These are phyloP conservation scores for Nemania abortiva DNA, from an alignment of 2,329 filamentous ascomycete genomes.

Conservation along the genomic window DNA sequence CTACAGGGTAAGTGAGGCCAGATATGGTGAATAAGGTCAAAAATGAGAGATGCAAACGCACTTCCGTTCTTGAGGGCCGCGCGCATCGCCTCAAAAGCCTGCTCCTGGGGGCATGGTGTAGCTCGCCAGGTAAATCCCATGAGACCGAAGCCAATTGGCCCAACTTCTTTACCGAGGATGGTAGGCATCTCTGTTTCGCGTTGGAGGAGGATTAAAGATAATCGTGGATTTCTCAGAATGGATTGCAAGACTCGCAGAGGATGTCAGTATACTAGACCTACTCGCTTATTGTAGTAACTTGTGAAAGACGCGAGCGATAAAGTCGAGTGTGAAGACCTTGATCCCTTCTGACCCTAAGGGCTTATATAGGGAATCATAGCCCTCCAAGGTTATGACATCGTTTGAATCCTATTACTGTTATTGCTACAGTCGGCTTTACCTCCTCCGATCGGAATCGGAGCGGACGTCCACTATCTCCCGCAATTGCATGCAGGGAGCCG, in stretches of 20 bases:
- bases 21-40: neutral
- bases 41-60: constrained; percentile 9
- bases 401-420: neutral
- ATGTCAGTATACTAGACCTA: neutral
- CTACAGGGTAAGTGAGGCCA: neutral
- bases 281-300: neutral
- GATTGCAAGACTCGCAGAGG: neutral
- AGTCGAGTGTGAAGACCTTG: neutral
- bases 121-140: constrained; percentile 51
- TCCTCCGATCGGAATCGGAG: neutral
- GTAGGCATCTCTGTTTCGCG: constrained; percentile 42
- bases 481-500: neutral
- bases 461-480: constrained; percentile 9
- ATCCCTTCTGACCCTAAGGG: neutral
- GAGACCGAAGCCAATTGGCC: constrained; percentile 45
- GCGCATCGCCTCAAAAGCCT: constrained; percentile 62
- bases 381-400: neutral
- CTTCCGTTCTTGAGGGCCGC: constrained; percentile 55
- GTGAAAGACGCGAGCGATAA: neutral
- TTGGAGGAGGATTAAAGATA: neutral
- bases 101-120: constrained; percentile 50
- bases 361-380: neutral
- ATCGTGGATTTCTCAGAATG: neutral
- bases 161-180: constrained; percentile 45
- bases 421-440: neutral